phyloP scores from a whole-genome alignment of 2,329 filamentous ascomycete genomes.

The Cladosporium sp. region DNA sequence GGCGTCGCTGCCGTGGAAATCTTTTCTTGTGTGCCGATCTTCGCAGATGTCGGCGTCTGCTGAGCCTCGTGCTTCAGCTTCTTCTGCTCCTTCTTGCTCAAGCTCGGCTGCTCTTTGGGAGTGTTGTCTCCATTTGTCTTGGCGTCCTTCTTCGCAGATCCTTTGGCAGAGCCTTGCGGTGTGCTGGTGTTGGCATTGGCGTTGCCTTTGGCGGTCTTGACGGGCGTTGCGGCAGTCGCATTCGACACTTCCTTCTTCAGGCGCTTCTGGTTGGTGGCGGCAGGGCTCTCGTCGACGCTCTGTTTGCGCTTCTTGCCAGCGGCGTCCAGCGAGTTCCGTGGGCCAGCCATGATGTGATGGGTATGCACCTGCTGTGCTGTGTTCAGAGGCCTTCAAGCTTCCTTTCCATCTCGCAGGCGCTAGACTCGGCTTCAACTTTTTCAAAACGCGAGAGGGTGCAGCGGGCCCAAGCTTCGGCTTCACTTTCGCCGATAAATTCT shows the following conservation, averaged over 20 bases:
- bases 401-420: background rate
- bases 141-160: conserved; percentile 4
- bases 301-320: conserved; percentile 11
- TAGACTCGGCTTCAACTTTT: conserved; percentile 3
- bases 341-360: background rate
- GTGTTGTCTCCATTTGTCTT: background rate
- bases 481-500: background rate
- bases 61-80: conserved; percentile 4
- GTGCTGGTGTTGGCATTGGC: background rate
- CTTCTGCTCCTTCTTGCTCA: conserved; percentile 9
- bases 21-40: background rate
- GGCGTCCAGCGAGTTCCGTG: conserved; percentile 6
- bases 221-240: background rate
- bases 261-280: conserved; percentile 10
- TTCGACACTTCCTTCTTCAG: conserved; percentile 8
- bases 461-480: background rate
- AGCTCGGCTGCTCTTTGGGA: conserved; percentile 5
- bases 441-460: background rate
- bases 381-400: background rate
- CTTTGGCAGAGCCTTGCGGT: background rate
- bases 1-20: background rate
- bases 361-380: background rate
- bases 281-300: conserved; percentile 11
- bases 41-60: conserved; percentile 1
- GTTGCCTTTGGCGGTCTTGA: background rate